A percentile compares a stretch with the other conserved stretches of the same genome.
Evolutionary conservation across 2,329 filamentous ascomycete genomes (phyloP).

Genomic region (Domatiomyces catenatus): DNA sequence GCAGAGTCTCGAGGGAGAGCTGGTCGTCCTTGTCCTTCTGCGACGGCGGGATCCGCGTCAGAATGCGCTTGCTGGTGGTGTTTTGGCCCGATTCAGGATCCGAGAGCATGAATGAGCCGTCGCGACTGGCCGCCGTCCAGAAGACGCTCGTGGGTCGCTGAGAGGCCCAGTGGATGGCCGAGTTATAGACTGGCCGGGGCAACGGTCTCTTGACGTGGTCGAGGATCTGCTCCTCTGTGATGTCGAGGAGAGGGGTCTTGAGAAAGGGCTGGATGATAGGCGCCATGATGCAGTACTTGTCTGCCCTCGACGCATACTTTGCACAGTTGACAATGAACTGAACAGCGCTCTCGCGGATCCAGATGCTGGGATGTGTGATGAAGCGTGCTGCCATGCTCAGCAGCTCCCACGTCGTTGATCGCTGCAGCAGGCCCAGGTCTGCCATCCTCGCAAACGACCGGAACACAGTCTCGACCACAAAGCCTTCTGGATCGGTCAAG

Average conservation of each 20-base stretch:
- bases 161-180: slow-evolving; percentile 70
- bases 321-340: slow-evolving; percentile 69
- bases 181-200: slow-evolving; percentile 64
- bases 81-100: slow-evolving; percentile 35
- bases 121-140: slow-evolving; percentile 62
- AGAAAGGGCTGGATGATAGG: slow-evolving; percentile 71
- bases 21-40: slow-evolving; percentile 84
- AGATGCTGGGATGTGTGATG: slow-evolving; percentile 82
- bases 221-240: slow-evolving; percentile 59
- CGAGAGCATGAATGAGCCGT: slow-evolving; percentile 54
- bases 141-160: slow-evolving; percentile 71
- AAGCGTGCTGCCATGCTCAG: slow-evolving; percentile 72
- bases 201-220: slow-evolving; percentile 73
- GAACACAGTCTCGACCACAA: slow-evolving; percentile 79
- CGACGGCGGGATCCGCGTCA: slow-evolving; percentile 24
- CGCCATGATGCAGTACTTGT: slow-evolving; percentile 66
- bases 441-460: slow-evolving; percentile 80
- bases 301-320: slow-evolving; percentile 60
- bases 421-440: slow-evolving; percentile 70
- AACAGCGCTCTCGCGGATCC: slow-evolving; percentile 81
- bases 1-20: slow-evolving; percentile 71
- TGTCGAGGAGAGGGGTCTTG: slow-evolving; percentile 53
- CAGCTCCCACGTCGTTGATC: slow-evolving; percentile 72
- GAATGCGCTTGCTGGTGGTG: slow-evolving; percentile 40
- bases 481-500: slow-evolving; percentile 81